Percentiles rank a stretch among this genome's conserved stretches.
Evolutionary conservation across 2,329 filamentous ascomycete species (phyloP).

Genomic region (Penicillium sp.): DNA sequence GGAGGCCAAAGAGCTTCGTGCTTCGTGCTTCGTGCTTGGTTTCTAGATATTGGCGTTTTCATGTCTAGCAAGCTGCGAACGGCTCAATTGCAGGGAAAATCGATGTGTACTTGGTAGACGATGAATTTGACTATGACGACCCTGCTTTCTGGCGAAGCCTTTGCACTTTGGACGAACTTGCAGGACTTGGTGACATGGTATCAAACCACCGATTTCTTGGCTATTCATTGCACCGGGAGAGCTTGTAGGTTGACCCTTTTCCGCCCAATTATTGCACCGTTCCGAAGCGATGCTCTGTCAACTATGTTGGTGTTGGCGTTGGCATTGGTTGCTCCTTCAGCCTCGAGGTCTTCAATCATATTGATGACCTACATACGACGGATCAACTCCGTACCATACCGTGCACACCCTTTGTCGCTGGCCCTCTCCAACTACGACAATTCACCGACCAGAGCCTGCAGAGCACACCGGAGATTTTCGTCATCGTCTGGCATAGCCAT

Average conservation of each 20-base stretch:
- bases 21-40: background rate
- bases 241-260: conserved; percentile 24
- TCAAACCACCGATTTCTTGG: background rate
- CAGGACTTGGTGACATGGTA: no score
- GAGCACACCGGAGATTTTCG: background rate
- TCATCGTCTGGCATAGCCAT: background rate
- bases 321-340: background rate
- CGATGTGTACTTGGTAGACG: background rate
- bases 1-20: background rate
- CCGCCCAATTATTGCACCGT: conserved; percentile 28
- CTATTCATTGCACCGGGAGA: conserved; percentile 11
- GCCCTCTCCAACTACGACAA: background rate
- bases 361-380: no score
- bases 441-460: background rate
- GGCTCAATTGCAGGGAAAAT: background rate
- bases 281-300: conserved; percentile 7
- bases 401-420: background rate
- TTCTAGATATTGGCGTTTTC: background rate
- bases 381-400: no score
- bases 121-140: background rate
- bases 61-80: background rate
- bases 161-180: no score
- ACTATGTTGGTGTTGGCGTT: background rate
- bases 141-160: no score
- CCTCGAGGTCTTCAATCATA: background rate